phyloP scores from a whole-genome alignment of 2,329 filamentous ascomycete species.

The Ceratocystis variospora region DNA sequence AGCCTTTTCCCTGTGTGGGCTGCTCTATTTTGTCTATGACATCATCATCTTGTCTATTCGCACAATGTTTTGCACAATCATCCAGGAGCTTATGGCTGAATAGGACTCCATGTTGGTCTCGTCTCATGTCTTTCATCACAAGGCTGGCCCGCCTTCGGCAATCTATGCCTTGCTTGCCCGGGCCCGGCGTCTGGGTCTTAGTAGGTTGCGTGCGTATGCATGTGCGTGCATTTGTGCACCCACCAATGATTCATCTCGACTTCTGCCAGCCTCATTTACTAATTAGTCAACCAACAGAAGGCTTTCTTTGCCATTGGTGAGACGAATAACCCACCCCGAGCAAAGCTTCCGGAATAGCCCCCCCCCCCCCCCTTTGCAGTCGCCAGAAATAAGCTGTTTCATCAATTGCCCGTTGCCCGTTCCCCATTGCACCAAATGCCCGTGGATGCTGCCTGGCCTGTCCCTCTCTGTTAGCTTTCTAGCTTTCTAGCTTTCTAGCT shows the following conservation, averaged over 20 bases:
- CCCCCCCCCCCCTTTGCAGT: too few relatives aligned
- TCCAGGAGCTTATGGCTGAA: background rate
- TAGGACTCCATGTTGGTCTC: background rate
- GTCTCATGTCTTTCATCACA: background rate
- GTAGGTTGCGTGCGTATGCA: background rate
- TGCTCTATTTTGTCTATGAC: slow-evolving; percentile 4
- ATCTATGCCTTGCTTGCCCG: too few relatives aligned
- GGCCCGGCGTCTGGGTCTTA: background rate
- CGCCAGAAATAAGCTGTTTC: background rate
- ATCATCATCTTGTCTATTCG: background rate
- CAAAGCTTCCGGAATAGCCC: background rate
- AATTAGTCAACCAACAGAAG: background rate
- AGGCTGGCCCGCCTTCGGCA: background rate
- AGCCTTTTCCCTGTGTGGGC: background rate
- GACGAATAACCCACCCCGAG: background rate
- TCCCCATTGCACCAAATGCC: background rate
- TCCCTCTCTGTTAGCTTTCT: background rate
- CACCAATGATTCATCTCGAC: background rate
- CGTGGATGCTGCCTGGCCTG: background rate
- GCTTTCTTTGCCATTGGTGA: background rate
- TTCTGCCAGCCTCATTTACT: background rate
- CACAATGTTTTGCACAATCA: background rate
- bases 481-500: background rate
- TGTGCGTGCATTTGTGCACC: background rate
- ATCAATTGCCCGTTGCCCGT: background rate